These are phyloP conservation scores for Camelina neglecta DNA, from an alignment of 345 rosid genomes.

Conservation along the genomic window DNA sequence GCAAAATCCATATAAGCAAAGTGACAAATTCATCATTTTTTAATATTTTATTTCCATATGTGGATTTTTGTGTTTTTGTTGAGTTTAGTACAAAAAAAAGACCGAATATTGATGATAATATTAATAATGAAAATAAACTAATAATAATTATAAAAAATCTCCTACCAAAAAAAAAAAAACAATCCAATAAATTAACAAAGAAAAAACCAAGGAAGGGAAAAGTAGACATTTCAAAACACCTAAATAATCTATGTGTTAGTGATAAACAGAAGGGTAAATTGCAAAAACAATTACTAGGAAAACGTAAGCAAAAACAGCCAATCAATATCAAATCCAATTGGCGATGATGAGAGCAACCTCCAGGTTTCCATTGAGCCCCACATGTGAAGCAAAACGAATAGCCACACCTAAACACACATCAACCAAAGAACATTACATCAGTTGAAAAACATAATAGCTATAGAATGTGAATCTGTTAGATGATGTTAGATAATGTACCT, in stretches of 20 bases:
- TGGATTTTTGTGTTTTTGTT: too few relatives aligned
- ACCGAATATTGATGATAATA: neutral
- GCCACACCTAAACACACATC: neutral
- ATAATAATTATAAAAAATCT: too few relatives aligned
- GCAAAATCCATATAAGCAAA: too few relatives aligned
- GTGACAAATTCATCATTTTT: too few relatives aligned
- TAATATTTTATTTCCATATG: too few relatives aligned
- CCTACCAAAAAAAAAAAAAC: too few relatives aligned
- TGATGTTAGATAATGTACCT: neutral
- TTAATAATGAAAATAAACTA: too few relatives aligned
- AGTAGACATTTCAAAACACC: too few relatives aligned
- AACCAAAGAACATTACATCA: neutral
- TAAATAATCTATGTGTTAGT: too few relatives aligned
- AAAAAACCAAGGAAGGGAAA: too few relatives aligned
- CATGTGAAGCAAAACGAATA: constrained; percentile 57
- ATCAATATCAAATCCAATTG: neutral
- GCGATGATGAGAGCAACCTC: neutral
- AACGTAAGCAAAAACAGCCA: neutral
- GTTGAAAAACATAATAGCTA: neutral
- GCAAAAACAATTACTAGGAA: neutral
- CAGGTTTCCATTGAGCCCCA: constrained; percentile 50
- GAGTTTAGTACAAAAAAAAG: neutral
- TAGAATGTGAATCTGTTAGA: neutral
- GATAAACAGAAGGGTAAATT: neutral
- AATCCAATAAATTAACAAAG: too few relatives aligned